Percentiles rank a stretch among this genome's conserved stretches.
phyloP scores from a whole-genome alignment of 192 early-diverging fungal genomes.

The Coemansia sp. region DNA sequence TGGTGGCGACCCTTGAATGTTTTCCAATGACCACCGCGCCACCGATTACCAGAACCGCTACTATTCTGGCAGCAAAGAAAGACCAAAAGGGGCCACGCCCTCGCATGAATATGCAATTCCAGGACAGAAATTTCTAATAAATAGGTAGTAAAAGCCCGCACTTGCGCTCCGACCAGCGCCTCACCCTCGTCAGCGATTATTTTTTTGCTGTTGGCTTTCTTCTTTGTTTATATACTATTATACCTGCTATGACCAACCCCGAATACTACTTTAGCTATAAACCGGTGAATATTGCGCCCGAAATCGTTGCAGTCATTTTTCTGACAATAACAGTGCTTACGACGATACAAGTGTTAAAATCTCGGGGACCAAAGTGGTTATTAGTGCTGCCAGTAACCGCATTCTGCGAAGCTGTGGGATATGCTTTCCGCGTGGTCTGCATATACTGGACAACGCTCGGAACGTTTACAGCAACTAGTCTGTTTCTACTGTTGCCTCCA shows the following conservation, averaged over 20 bases:
- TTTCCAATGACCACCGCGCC: background rate
- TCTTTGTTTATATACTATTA: background rate
- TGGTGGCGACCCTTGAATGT: conserved; percentile 1
- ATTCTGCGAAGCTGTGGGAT: conserved; percentile 41
- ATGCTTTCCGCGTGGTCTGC: conserved; percentile 36
- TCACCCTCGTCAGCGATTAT: too few species aligned
- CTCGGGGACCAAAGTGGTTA: conserved; percentile 22
- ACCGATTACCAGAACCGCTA: background rate
- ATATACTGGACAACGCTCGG: conserved; percentile 38
- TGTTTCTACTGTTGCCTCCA: conserved; percentile 51
- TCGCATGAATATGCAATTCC: background rate
- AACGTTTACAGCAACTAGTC: conserved; percentile 30
- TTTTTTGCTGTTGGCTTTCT: background rate
- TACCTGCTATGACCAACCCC: conserved; percentile 8
- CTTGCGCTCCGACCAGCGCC: too few species aligned
- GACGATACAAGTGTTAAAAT: conserved; percentile 15
- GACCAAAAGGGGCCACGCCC: background rate
- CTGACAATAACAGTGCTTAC: conserved; percentile 1
- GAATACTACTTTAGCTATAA: conserved; percentile 30
- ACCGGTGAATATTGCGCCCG: conserved; percentile 37
- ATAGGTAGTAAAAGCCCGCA: background rate
- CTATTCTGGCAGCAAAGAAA: background rate
- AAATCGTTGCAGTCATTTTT: conserved; percentile 21
- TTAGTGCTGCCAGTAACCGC: conserved; percentile 42
- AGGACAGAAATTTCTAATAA: background rate